phyloP scores from a whole-genome alignment of 306 rosid species.

The Benincasa hispida region DNA sequence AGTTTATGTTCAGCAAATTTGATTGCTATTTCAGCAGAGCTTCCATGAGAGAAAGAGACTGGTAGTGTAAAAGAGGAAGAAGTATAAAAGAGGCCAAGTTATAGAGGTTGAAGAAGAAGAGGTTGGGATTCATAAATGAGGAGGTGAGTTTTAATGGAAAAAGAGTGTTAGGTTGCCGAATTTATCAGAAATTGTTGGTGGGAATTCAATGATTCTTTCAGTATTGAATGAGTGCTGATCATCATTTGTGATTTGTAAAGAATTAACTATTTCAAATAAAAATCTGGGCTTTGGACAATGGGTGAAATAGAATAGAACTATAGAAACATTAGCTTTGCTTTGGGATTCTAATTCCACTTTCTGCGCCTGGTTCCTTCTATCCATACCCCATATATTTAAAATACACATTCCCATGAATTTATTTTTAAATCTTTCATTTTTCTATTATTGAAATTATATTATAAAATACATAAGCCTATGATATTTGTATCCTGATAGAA shows the following conservation, averaged over 20 bases:
- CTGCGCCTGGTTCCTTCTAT: neutral
- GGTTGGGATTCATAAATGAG: slow-evolving; percentile 41
- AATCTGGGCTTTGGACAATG: slow-evolving; percentile 2
- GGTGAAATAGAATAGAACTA: neutral
- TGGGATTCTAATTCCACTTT: neutral
- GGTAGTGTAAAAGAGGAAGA: neutral
- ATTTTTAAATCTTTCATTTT: neutral
- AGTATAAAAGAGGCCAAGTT: neutral
- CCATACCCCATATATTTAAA: too few species aligned
- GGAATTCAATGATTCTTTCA: slow-evolving; percentile 60
- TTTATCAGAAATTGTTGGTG: slow-evolving; percentile 37
- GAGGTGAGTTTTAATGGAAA: slow-evolving; percentile 15
- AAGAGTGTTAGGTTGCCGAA: slow-evolving; percentile 34
- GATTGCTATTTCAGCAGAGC: neutral
- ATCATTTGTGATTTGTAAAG: neutral
- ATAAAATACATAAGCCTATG: neutral
- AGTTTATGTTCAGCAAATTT: slow-evolving; percentile 11
- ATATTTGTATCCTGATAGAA: neutral
- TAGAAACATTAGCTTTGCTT: neutral
- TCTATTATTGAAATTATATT: neutral
- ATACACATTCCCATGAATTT: neutral
- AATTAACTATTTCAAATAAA: neutral
- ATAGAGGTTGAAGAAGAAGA: slow-evolving; percentile 3
- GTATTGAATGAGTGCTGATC: slow-evolving; percentile 5
- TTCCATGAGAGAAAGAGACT: neutral